Percentiles rank a stretch among this genome's conserved stretches.
Conservation (phyloP, 352 stramenopile species). For the Peronosclerospora sorghi region DNA sequence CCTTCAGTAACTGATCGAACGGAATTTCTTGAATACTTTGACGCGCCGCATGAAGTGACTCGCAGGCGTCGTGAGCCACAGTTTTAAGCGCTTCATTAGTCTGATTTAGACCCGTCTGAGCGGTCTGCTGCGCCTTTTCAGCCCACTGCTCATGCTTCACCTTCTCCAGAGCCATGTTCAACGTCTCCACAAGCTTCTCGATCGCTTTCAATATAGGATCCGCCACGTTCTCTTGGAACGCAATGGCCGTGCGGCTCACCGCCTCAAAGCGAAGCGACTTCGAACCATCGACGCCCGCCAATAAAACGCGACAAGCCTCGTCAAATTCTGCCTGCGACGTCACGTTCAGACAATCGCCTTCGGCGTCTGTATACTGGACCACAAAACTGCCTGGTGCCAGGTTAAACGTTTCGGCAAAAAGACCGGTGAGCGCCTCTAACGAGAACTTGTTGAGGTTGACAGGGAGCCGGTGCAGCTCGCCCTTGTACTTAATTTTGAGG, state of each 20-base stretch:
- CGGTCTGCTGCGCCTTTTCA: constrained; percentile 35
- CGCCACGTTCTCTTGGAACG: constrained; percentile 72
- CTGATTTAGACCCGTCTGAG: constrained; percentile 39
- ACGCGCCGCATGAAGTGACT: constrained; percentile 37
- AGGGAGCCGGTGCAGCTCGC: constrained; percentile 73
- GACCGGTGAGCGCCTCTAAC: constrained; percentile 31
- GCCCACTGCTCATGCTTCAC: constrained; percentile 75
- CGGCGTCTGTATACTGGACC: constrained; percentile 75
- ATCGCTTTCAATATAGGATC: constrained; percentile 73
- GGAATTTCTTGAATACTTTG: constrained; percentile 70
- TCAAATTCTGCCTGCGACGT: constrained; percentile 55
- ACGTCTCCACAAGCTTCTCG: constrained; percentile 69
- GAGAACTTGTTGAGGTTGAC: constrained; percentile 46
- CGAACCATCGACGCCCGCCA: constrained; percentile 16
- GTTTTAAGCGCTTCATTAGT: constrained; percentile 58
- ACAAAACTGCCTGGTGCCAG: constrained; percentile 38
- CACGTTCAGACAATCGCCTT: constrained; percentile 65
- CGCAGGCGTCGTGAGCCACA: constrained; percentile 41
- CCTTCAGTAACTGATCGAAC: constrained; percentile 74
- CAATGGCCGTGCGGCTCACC: constrained; percentile 42
- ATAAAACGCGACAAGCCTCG: constrained; percentile 49
- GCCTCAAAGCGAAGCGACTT: constrained; percentile 62
- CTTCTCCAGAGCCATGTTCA: constrained; percentile 72
- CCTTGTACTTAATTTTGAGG: constrained; percentile 75
- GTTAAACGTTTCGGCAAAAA: constrained; percentile 55